Base-by-base conservation (phyloP, 2,329 filamentous ascomycete species). In the Fusarium circinatum region DNA sequence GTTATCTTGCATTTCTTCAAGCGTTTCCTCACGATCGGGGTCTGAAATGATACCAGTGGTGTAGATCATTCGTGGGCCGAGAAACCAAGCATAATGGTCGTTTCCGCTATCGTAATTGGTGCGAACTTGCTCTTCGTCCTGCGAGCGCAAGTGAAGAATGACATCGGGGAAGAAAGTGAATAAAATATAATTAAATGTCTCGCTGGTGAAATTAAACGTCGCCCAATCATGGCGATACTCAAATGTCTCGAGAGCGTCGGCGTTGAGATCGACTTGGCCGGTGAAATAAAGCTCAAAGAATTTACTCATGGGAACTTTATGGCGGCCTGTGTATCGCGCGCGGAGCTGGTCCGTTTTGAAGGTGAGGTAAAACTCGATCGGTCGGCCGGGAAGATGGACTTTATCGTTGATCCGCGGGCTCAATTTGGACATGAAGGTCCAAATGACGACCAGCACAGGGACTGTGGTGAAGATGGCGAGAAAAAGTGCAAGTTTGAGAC, bases 1-100 rank as follows among this genome's bases (percentile, higher is more conserved):
- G 89, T 98, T 98, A 84, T 98, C 95, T 86, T 98, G 96, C 62
- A 98, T 89, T 84, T 98, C 89, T 84, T 98, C 96, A n/a, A 98
- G 91, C 22, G 91, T 90, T 85, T 98, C 95, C 84, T 98, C 95
- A 72, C 88, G 89, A 83, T 91, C 92, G 82, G 93, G 89, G 82
- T 98, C 94, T 66, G 92, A 92, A 80, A 98, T 96, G 78, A 98
- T 87, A 76, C 95, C 96, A 34, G 93, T 96, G 51, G 95, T 98
- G 87, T 98, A 98, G 83, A 98, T 94, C 95, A 98, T 98, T 80
- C 95, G 94, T 70, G 95, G 95, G 70, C 96, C 95, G 67, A 98
- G 89, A 88, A 98, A 98, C 94, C 94, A 98, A 80, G 90, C 92
- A 86, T 98, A 98, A 86, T 98, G 97, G 83, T 98, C 95, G 82